These are phyloP conservation scores for Rubia tinctorum DNA, from an alignment of 305 asterid genomes.

Conservation along the genomic window DNA sequence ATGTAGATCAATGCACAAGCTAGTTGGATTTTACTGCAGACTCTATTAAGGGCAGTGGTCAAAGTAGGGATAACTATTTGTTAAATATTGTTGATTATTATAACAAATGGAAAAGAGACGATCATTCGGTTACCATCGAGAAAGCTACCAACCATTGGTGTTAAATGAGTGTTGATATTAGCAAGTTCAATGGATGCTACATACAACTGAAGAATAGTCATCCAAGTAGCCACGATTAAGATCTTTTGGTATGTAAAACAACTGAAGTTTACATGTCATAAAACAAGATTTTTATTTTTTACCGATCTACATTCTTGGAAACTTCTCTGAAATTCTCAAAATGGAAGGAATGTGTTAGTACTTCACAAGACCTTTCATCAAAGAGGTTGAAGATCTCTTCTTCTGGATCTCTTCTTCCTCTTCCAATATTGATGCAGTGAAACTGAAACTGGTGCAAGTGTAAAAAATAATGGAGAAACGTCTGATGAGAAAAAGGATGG, in stretches of 20 bases:
- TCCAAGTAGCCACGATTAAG: neutral
- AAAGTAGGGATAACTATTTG: neutral
- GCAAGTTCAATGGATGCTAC: neutral
- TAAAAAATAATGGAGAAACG: neutral
- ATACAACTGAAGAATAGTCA: neutral
- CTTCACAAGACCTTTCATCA: too few relatives aligned
- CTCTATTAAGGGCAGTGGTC: neutral
- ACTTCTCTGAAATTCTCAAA: neutral
- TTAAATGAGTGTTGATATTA: too few relatives aligned
- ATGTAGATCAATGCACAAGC: neutral
- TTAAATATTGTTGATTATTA: neutral
- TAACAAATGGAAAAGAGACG: too few relatives aligned
- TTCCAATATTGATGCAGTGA: too few relatives aligned
- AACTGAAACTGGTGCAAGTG: too few relatives aligned
- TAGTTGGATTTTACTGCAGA: neutral
- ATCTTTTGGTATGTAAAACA: neutral
- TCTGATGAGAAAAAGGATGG: neutral
- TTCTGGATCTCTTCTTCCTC: neutral
- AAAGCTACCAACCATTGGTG: neutral
- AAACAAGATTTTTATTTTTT: too few relatives aligned
- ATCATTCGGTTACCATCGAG: neutral
- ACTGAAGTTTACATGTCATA: too few relatives aligned
- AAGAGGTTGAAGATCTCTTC: neutral
- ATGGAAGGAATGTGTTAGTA: neutral
- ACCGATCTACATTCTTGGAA: too few relatives aligned